A percentile compares a stretch with the other conserved stretches of the same genome.
Evolutionary conservation across 305 asterid species (phyloP).

Genomic region (Plantago lanceolata): DNA sequence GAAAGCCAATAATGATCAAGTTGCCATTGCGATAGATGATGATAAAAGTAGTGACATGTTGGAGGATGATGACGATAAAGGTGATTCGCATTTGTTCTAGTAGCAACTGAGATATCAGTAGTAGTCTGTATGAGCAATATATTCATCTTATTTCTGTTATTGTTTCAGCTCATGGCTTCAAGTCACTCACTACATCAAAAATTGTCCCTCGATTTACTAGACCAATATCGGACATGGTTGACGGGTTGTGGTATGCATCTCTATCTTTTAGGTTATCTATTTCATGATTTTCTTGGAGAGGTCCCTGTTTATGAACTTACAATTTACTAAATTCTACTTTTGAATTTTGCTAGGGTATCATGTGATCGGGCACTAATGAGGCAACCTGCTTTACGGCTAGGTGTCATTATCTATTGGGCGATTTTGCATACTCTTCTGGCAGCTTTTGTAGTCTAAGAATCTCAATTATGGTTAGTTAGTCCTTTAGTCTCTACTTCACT

Average conservation of each 20-base stretch:
- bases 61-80: slow-evolving; percentile 89
- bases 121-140: slow-evolving; percentile 20
- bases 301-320: background rate
- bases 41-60: slow-evolving; percentile 48
- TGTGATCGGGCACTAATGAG: slow-evolving; percentile 97
- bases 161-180: slow-evolving; percentile 94
- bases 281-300: background rate
- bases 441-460: slow-evolving; percentile 61
- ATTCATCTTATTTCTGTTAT: slow-evolving; percentile 21
- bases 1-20: slow-evolving; percentile 79
- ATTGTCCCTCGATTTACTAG: slow-evolving; percentile 88
- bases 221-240: slow-evolving; percentile 79
- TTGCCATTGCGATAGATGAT: slow-evolving; percentile 82
- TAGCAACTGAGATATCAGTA: background rate
- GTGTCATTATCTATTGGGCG: slow-evolving; percentile 87
- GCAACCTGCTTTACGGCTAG: slow-evolving; percentile 88
- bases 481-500: slow-evolving; percentile 4
- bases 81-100: slow-evolving; percentile 34
- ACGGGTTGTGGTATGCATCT: slow-evolving; percentile 78
- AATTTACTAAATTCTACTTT: slow-evolving; percentile 8
- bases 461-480: slow-evolving; percentile 38
- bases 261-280: slow-evolving; percentile 6
- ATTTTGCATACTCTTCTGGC: slow-evolving; percentile 79
- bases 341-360: slow-evolving; percentile 64
- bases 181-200: slow-evolving; percentile 89